Evolutionary conservation across 139 green algal species (phyloP).

Genomic region (Limnomonas spitsbergensis): DNA sequence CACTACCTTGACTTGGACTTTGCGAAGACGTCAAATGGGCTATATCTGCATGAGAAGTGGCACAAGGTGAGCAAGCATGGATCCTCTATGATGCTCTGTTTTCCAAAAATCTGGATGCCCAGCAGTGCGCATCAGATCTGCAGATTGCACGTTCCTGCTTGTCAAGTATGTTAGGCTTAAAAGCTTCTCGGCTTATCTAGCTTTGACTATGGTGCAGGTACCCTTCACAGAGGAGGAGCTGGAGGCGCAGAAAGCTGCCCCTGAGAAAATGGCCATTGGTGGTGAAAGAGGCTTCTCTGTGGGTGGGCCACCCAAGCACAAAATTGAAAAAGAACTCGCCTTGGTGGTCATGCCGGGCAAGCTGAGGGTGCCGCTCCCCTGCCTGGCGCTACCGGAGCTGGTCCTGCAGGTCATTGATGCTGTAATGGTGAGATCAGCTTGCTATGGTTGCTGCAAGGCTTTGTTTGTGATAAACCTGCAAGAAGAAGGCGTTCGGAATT

Average conservation of each 20-base stretch:
- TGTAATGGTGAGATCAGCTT: constrained; percentile 37
- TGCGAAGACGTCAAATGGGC: constrained; percentile 49
- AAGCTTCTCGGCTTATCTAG: neutral
- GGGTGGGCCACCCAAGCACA: constrained; percentile 8
- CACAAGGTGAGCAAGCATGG: constrained; percentile 43
- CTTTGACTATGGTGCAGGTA: neutral
- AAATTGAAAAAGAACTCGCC: constrained; percentile 28
- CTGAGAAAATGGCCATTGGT: constrained; percentile 64
- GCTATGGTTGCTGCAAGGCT: too few relatives aligned
- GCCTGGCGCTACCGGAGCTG: constrained; percentile 70
- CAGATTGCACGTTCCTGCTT: too few relatives aligned
- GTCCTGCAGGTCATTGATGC: constrained; percentile 66
- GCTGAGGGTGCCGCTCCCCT: constrained; percentile 62
- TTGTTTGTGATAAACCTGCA: too few relatives aligned
- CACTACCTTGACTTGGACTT: constrained; percentile 75
- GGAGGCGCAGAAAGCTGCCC: neutral
- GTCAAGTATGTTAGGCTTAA: neutral
- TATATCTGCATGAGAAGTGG: constrained; percentile 83
- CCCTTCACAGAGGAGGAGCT: constrained; percentile 5
- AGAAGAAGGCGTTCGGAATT: too few relatives aligned
- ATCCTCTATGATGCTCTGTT: too few relatives aligned
- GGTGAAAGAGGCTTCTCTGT: constrained; percentile 62
- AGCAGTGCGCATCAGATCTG: too few relatives aligned
- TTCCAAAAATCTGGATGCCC: too few relatives aligned
- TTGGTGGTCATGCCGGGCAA: constrained; percentile 45